Conservation (phyloP, 1,284 basidiomycete species). For the Heterobasidion annosum region DNA sequence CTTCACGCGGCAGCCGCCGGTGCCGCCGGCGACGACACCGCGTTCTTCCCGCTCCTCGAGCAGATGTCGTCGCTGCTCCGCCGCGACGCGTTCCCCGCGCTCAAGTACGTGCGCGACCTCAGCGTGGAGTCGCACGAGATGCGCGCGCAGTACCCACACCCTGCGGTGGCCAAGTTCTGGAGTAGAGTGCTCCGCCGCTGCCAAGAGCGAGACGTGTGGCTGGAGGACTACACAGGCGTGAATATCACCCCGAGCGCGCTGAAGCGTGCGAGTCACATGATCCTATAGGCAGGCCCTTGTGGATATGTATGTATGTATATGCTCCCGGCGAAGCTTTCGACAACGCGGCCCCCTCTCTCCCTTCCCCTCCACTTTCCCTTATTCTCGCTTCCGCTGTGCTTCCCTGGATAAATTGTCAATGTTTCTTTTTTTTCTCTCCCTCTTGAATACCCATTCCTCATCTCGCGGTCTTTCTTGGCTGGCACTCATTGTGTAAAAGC, state of each 20-base stretch:
- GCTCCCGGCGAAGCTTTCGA: background rate
- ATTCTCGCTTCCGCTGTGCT: no score
- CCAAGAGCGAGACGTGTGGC: constrained; percentile 37
- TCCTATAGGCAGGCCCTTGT: background rate
- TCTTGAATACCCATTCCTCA: no score
- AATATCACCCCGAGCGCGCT: constrained; percentile 23
- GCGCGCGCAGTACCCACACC: constrained; percentile 18
- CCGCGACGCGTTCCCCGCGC: constrained; percentile 48
- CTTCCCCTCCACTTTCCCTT: background rate
- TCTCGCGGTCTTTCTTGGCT: no score
- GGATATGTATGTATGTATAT: background rate
- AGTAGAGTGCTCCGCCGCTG: constrained; percentile 35
- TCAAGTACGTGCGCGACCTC: constrained; percentile 57
- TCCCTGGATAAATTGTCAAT: no score
- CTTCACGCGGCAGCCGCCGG: constrained; percentile 12
- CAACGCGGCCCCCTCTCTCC: background rate
- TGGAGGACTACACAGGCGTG: constrained; percentile 45
- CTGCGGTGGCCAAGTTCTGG: constrained; percentile 41
- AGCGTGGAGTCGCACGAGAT: constrained; percentile 23
- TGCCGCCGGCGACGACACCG: constrained; percentile 24
- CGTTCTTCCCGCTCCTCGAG: constrained; percentile 57
- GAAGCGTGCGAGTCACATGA: constrained; percentile 14
- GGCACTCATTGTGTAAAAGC: no score
- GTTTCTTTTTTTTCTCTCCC: no score
- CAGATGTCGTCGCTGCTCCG: constrained; percentile 54